Conservation (phyloP, 345 rosid genomes). For the Isatis tinctoria region DNA sequence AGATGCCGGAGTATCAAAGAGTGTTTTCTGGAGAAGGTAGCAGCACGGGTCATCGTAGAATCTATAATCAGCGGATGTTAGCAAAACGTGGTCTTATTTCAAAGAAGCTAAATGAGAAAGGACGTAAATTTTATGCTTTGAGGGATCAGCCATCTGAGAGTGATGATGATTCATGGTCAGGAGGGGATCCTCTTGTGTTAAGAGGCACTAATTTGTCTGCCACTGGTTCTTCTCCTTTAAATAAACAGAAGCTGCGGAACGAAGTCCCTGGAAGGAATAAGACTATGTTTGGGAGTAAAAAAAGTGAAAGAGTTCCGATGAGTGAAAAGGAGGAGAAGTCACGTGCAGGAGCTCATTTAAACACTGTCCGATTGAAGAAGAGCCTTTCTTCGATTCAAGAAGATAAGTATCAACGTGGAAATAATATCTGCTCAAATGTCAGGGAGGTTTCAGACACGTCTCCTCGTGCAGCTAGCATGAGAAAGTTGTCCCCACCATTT, state of each 20-base stretch:
- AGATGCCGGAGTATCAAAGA: slow-evolving; percentile 43
- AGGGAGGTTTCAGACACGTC: slow-evolving; percentile 28
- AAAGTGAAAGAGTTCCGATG: slow-evolving; percentile 12
- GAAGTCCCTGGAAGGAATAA: slow-evolving; percentile 10
- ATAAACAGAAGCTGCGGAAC: slow-evolving; percentile 32
- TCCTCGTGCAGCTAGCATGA: slow-evolving; percentile 36
- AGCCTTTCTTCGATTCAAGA: slow-evolving; percentile 17
- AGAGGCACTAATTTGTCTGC: slow-evolving; percentile 38
- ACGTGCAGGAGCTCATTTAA: neutral
- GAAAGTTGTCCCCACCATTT: slow-evolving; percentile 26
- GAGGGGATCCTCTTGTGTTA: slow-evolving; percentile 34
- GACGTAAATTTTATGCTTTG: slow-evolving; percentile 43
- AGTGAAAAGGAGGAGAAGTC: slow-evolving; percentile 4
- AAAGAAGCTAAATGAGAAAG: slow-evolving; percentile 43
- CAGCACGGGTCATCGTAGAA: slow-evolving; percentile 47
- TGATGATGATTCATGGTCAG: slow-evolving; percentile 41
- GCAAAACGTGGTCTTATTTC: slow-evolving; percentile 53
- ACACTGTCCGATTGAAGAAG: slow-evolving; percentile 23
- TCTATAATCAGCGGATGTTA: slow-evolving; percentile 54
- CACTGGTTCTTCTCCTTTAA: slow-evolving; percentile 32
- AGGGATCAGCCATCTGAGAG: slow-evolving; percentile 44
- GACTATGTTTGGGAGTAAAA: neutral
- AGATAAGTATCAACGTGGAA: slow-evolving; percentile 7
- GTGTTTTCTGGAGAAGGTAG: slow-evolving; percentile 38
- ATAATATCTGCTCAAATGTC: neutral